These are phyloP conservation scores for Agrostemma githago DNA, from an alignment of 148 eudicot species.

Conservation along the genomic window DNA sequence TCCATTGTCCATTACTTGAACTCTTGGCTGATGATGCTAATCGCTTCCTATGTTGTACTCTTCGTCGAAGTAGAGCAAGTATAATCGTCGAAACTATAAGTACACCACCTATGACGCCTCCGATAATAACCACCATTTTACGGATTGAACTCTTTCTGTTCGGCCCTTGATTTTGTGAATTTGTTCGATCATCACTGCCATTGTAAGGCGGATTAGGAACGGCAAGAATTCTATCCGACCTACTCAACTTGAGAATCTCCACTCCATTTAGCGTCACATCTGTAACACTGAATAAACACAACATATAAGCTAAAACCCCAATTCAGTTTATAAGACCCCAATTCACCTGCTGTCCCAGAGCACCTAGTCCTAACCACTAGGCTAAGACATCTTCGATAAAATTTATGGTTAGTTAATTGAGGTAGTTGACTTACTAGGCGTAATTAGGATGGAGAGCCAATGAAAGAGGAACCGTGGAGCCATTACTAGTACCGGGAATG, in stretches of 20 bases:
- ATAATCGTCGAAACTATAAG: background rate
- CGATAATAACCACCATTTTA: background rate
- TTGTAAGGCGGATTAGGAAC: constrained; percentile 20
- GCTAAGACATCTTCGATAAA: too few relatives aligned
- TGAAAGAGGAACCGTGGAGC: too few relatives aligned
- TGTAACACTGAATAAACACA: background rate
- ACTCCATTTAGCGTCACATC: constrained; percentile 32
- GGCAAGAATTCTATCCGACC: constrained; percentile 34
- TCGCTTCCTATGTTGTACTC: background rate
- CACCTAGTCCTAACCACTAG: too few relatives aligned
- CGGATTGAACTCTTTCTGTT: background rate
- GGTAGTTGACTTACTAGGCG: background rate
- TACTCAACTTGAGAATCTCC: constrained; percentile 46
- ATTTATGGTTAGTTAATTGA: background rate
- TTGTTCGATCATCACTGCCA: background rate
- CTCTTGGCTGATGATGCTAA: background rate
- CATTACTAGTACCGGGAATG: background rate
- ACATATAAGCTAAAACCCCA: background rate
- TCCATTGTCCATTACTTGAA: too few relatives aligned
- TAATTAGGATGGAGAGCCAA: too few relatives aligned
- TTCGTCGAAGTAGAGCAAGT: background rate
- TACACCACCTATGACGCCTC: background rate
- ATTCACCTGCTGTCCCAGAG: too few relatives aligned
- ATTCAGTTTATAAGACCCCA: too few relatives aligned
- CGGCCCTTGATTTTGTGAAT: background rate